Evolutionary conservation across 768 basidiomycete genomes (phyloP), one percentile per base, ranked within the genome.

Genomic region (Xanthoconium purpureum): DNA sequence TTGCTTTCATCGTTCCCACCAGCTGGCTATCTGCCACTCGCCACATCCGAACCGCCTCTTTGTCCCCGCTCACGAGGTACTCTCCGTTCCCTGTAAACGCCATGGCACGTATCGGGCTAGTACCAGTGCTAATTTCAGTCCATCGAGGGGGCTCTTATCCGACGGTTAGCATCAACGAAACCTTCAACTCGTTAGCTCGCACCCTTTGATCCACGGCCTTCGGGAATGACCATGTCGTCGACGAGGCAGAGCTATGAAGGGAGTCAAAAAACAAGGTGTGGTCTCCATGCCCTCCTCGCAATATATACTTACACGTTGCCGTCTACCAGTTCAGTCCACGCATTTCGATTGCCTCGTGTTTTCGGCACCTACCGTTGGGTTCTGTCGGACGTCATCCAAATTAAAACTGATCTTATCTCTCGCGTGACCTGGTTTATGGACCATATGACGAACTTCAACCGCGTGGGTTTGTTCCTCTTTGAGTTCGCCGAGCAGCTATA

Each of bases 1-100:
- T 49, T 2, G 43, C 40, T 12, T 51, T 47, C 30, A 43, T 30
- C 18, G 13, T 14, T 5, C 24, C 46, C 0, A 38, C 30, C n/a
- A 20, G 20, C 17, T 42, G 8, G 28, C 32, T 33, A 14, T 42
- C 47, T n/a, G 13, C 20, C 28, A 52, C 11, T 18, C 32, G 24
- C 60, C 60, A 57, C 38, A 62, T 20, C 29, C 50, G 46, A 15
- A 62, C 47, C 1, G n/a, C 33, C 3, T 61, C 49, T 44, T 62
- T 61, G 49, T 61, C 49, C 15, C 53, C 60, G 24, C 40, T 52
- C 46, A 61, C 59, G 45, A 60, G 35, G 38, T 44, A 30, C 32
- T 39, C 18, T 12, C 49, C 59, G 15, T 56, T 28, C 6, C 43
- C 6, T 29, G 45, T 33, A 35, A 61, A 61, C 17, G 60, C 37